phyloP scores from a whole-genome alignment of 805 yeast species.

The Zygosaccharomyces pseudorouxii region DNA sequence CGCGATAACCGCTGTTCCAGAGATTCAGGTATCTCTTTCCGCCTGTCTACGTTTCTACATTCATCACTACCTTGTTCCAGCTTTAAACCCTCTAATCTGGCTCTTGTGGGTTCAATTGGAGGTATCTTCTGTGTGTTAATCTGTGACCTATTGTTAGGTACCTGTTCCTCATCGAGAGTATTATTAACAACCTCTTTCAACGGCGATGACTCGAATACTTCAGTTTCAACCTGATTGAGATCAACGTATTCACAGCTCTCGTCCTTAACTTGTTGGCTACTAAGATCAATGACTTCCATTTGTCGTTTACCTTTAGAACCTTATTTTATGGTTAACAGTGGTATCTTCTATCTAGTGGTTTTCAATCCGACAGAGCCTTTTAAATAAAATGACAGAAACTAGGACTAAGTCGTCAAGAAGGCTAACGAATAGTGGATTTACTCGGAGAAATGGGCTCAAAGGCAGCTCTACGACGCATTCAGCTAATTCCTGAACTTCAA shows the following conservation, averaged over 20 bases:
- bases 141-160: neutral
- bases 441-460: constrained; percentile 4
- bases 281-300: constrained; percentile 12
- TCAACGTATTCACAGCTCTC: constrained; percentile 2
- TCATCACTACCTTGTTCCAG: neutral
- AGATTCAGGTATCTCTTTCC: neutral
- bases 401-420: neutral
- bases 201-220: constrained; percentile 5
- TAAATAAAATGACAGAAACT: neutral
- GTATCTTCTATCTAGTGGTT: neutral
- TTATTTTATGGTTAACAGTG: neutral
- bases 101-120: neutral
- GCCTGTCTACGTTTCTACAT: neutral
- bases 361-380: neutral
- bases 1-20: constrained; percentile 11
- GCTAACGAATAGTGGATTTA: neutral
- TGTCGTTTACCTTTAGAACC: neutral
- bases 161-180: neutral
- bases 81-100: neutral
- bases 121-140: neutral
- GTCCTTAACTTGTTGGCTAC: neutral
- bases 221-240: constrained; percentile 1
- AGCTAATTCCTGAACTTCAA: constrained; percentile 21
- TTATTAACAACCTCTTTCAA: neutral
- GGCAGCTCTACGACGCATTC: constrained; percentile 14